phyloP scores from a whole-genome alignment of 768 basidiomycete genomes.

The Leccinellum luteum region DNA sequence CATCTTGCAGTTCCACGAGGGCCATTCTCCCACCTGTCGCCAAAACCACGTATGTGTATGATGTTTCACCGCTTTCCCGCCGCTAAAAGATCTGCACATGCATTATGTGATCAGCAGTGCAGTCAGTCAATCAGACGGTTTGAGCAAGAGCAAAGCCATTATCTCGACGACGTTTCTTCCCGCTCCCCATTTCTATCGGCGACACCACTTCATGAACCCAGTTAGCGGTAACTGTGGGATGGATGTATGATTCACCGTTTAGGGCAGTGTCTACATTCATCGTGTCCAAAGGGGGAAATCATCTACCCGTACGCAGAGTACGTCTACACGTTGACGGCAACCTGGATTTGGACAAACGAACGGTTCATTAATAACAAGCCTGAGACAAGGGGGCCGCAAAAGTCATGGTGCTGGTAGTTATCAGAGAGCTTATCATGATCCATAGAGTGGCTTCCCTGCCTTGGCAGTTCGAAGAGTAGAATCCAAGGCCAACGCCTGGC shows the following conservation, averaged over 20 bases:
- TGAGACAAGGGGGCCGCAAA: background rate
- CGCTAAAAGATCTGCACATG: background rate
- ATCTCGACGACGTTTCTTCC: background rate
- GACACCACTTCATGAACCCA: background rate
- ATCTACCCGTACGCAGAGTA: slow-evolving; percentile 8
- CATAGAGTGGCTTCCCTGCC: background rate
- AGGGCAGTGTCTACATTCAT: background rate
- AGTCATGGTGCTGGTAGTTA: background rate
- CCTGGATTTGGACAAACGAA: background rate
- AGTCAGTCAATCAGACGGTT: background rate
- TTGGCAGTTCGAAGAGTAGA: slow-evolving; percentile 11
- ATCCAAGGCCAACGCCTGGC: background rate
- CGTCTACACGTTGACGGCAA: slow-evolving; percentile 2
- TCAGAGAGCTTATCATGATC: background rate
- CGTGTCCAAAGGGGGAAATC: background rate
- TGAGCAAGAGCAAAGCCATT: background rate
- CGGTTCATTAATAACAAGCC: background rate
- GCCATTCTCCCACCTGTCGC: background rate
- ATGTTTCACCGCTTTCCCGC: background rate
- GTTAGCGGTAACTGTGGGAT: background rate
- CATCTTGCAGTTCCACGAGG: background rate
- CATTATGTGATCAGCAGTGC: slow-evolving; percentile 2
- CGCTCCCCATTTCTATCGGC: background rate
- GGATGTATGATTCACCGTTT: background rate
- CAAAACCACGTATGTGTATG: background rate